Evolutionary conservation across 495 filamentous ascomycete genomes (phyloP), one percentile per base, ranked within the genome.

Genomic region (Neurospora terricola): DNA sequence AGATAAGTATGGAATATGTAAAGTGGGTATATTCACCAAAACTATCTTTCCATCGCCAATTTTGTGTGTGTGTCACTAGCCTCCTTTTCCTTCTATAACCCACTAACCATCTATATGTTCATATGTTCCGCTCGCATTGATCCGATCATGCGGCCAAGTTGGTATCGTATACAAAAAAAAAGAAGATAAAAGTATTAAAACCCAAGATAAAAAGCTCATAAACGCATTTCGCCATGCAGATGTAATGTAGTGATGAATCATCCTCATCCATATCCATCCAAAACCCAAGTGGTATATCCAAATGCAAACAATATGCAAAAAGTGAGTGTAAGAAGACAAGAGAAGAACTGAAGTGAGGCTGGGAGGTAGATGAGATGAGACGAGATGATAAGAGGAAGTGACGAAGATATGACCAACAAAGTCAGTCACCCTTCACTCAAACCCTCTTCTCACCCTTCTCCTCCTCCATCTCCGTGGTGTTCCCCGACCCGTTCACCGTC

Each of bases 361-460:
- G 5, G 16, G 12, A 30, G 6, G 48, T 18, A 23, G 21, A 48
- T 5, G 34, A 34, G 34, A 0, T 21, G n/a, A 21, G 42, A 43
- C 5, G 18, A n/a, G n/a, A 48, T 21, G 9, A 48, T 21, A 4
- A 4, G 43, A 48, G 1, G n/a, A 48, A 1, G 9, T 21, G 9
- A 48, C n/a, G 3, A 21, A 14, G 21, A 43, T 1, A 5, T 43
- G 42, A 62, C 6, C 54, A 18, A 62, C 5, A 5, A 16, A 62
- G 27, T 34, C 27, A 62, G 7, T 1, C 14, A 8, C 5, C 10
- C n/a, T 72, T 12, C 45, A 71, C 30, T 27, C 14, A 37, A 38
- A 62, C 39, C 27, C 70, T 48, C 42, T 59, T 71, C 70, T 76
- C 80, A 8, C 48, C 23, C 42, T 73, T 66, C 45, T 73, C 71